phyloP scores from a whole-genome alignment of 805 yeast genomes.

The Wickerhamiella siamensis region DNA sequence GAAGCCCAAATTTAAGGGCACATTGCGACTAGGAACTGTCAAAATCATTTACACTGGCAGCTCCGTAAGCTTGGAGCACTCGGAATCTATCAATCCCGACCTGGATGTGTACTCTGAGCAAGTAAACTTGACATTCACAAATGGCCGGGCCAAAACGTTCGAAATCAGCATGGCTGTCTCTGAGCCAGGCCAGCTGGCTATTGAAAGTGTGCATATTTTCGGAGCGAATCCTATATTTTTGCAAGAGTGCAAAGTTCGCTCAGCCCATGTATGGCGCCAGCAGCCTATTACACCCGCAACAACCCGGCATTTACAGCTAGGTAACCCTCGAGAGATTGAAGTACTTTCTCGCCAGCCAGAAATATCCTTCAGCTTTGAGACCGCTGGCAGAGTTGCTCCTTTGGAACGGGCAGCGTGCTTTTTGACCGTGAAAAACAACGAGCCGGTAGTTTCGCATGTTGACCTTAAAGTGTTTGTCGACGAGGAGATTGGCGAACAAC shows the following conservation, averaged over 20 bases:
- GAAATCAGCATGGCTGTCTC: constrained; percentile 18
- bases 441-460: constrained; percentile 17
- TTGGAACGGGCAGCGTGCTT: constrained; percentile 17
- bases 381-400: constrained; percentile 15
- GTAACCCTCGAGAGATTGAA: constrained; percentile 2
- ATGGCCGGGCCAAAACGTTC: constrained; percentile 16
- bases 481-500: background rate
- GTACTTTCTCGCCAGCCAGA: constrained; percentile 21
- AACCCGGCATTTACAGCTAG: constrained; percentile 7
- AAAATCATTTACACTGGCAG: constrained; percentile 10
- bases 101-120: constrained; percentile 1
- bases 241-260: constrained; percentile 8
- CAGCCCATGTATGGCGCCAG: constrained; percentile 7
- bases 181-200: constrained; percentile 18
- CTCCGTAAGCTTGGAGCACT: constrained; percentile 4
- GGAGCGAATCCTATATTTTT: constrained; percentile 5
- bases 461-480: constrained; percentile 4
- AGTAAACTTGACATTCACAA: constrained; percentile 16
- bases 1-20: constrained; percentile 8
- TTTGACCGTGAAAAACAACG: constrained; percentile 17
- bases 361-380: constrained; percentile 9
- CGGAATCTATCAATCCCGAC: background rate
- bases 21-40: constrained; percentile 6
- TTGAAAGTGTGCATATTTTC: constrained; percentile 11
- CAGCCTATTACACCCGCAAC: constrained; percentile 3